Conservation (phyloP, 768 basidiomycete species). For the Grammothele lineata region DNA sequence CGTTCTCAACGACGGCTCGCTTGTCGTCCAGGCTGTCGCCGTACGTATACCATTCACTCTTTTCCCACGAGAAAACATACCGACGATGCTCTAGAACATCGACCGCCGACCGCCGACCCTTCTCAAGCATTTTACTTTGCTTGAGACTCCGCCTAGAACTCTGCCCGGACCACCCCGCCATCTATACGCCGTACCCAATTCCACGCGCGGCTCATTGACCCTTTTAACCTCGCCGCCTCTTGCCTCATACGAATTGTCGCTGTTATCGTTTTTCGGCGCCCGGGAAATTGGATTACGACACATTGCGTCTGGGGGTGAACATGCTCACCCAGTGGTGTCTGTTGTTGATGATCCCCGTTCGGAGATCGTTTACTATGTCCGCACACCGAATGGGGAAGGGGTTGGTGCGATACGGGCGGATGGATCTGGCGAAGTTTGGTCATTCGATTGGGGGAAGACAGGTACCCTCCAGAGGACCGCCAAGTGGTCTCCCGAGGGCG, state of each 20-base stretch:
- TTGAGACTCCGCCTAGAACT: conserved; percentile 52
- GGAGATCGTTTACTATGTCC: conserved; percentile 54
- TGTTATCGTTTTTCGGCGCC: conserved; percentile 61
- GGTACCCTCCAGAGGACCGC: conserved; percentile 41
- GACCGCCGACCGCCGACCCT: conserved; percentile 86
- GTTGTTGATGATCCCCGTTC: conserved; percentile 42
- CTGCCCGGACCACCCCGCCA: conserved; percentile 45
- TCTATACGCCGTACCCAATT: conserved; percentile 37
- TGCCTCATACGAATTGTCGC: conserved; percentile 53
- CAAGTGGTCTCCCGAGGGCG: conserved; percentile 36
- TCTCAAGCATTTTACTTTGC: conserved; percentile 67
- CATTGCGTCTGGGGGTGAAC: conserved; percentile 12
- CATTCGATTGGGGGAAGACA: conserved; percentile 38
- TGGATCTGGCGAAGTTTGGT: conserved; percentile 64
- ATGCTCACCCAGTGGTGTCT: conserved; percentile 3
- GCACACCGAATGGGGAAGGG: conserved; percentile 77
- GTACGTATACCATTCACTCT: conserved; percentile 39
- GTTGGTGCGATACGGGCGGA: conserved; percentile 59
- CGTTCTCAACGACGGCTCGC: conserved; percentile 67
- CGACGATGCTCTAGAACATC: no score
- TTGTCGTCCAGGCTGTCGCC: conserved; percentile 67
- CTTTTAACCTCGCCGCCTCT: conserved; percentile 69
- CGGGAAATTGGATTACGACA: conserved; percentile 41
- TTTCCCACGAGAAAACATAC: neutral
- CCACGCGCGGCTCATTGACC: conserved; percentile 31